Evolutionary conservation across 495 filamentous ascomycete species (phyloP), one percentile per base, ranked within the genome.

Genomic region (Lineolata rhizophorae): DNA sequence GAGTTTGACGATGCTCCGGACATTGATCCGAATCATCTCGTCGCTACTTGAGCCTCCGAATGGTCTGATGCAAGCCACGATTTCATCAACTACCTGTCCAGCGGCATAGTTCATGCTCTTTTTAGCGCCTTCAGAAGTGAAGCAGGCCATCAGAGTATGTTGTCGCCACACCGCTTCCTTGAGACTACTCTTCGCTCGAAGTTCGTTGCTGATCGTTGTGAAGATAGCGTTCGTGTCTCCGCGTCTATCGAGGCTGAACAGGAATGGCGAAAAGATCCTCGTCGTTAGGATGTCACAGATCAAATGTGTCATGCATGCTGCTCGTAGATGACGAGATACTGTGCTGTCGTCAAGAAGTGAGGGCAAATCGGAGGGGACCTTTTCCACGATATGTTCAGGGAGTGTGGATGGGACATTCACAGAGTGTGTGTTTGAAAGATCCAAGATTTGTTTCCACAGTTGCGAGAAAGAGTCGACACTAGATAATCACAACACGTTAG

Each of bases 111-210:
- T 66, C 40, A 68, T 70, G 11, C 60, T 62, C 39, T 64, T 57
- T 42, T 73, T 73, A 5, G 68, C 67, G 36, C 63, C 65, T 2
- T 58, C 65, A 27, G 63, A 61, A 3, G 68, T 70, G 51, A 70
- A 73, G 12, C 65, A 67, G 12, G 68, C 68, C 37, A 69, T 62
- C 17, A 73, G 60, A 10, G 68, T 73, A 29, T 70, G 64, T 35
- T 71, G 66, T 14, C 68, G 52, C 68, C 68, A 73, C 40, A 70
- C 61, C 2, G 68, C 65, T 42, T 73, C 68, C 20, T 64, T 65
- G 12, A 65, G 57, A 27, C 62, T 63, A 28, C 64, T 68, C 41
- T 71, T 72, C 24, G 62, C 58, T 12, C 67, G 63, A 24, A 73
- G 64, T 20, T 71, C 62, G 47, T 62, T 64, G 5, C 65, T 70